Conservation (phyloP, 1,139 yeast species). For the Geotrichum reessii region DNA sequence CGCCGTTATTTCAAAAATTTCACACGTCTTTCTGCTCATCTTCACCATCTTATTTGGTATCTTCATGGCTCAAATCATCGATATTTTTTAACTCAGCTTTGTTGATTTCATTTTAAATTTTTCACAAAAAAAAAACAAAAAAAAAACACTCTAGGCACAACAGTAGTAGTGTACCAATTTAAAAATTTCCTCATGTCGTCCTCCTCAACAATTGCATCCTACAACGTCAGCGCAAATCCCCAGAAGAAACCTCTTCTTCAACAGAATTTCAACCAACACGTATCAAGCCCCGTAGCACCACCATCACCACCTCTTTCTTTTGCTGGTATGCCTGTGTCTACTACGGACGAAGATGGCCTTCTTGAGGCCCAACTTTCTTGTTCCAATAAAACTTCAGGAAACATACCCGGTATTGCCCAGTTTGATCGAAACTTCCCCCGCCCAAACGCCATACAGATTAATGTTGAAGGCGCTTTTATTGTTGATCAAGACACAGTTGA, state of each 20-base stretch:
- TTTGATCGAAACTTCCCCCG: slow-evolving; percentile 32
- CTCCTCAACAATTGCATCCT: neutral
- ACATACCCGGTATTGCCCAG: slow-evolving; percentile 19
- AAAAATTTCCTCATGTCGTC: neutral
- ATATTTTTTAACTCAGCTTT: neutral
- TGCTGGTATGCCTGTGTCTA: neutral
- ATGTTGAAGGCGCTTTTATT: slow-evolving; percentile 45
- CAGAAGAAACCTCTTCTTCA: neutral
- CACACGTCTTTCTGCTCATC: too few species aligned
- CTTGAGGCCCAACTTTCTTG: too few species aligned
- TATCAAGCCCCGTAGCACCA: neutral
- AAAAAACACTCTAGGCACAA: neutral
- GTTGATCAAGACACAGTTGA: slow-evolving; percentile 41
- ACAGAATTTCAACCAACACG: neutral
- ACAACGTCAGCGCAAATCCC: neutral
- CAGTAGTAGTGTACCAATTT: neutral
- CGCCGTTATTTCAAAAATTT: too few species aligned
- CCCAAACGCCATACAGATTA: slow-evolving; percentile 44
- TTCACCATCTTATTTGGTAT: neutral
- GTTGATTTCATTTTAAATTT: neutral
- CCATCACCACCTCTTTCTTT: neutral
- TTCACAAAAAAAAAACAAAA: neutral
- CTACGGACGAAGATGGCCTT: neutral
- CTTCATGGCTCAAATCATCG: neutral
- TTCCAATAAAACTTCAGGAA: neutral